Evolutionary conservation across 768 basidiomycete genomes (phyloP).

Genomic region (Floccularia luteovirens): DNA sequence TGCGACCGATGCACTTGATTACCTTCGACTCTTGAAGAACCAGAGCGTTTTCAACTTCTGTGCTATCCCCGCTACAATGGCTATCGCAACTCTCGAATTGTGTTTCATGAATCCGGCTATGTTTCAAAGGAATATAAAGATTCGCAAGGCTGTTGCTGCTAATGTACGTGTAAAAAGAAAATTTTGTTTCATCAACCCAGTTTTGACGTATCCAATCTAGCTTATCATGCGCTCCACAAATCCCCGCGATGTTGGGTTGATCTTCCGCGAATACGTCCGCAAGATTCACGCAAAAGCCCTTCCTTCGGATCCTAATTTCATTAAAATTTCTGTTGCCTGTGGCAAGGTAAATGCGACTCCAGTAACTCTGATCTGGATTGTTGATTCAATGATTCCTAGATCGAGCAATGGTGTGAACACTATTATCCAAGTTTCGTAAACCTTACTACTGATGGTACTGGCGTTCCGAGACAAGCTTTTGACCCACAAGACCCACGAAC

Average conservation of each 20-base stretch:
- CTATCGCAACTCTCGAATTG: slow-evolving; percentile 84
- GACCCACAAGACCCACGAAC: slow-evolving; percentile 52
- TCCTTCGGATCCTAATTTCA: slow-evolving; percentile 81
- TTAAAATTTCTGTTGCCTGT: slow-evolving; percentile 76
- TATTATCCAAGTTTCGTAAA: slow-evolving; percentile 89
- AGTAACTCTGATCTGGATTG: slow-evolving; percentile 1
- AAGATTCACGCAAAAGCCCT: slow-evolving; percentile 76
- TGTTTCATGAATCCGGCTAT: slow-evolving; percentile 92
- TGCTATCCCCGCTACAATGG: slow-evolving; percentile 92
- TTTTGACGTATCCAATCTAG: slow-evolving; percentile 26
- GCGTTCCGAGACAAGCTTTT: slow-evolving; percentile 19
- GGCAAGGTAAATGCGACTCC: slow-evolving; percentile 51
- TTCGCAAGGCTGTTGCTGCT: slow-evolving; percentile 87
- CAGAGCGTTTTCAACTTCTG: slow-evolving; percentile 95
- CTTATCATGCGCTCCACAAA: slow-evolving; percentile 91
- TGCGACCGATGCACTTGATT: slow-evolving; percentile 81
- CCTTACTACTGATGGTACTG: slow-evolving; percentile 15
- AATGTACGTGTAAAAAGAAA: slow-evolving; percentile 35
- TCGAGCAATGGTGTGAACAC: slow-evolving; percentile 92
- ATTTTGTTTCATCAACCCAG: neutral
- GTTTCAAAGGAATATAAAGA: slow-evolving; percentile 88
- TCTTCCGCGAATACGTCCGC: slow-evolving; percentile 79
- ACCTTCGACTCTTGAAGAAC: slow-evolving; percentile 78
- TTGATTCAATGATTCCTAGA: slow-evolving; percentile 24
- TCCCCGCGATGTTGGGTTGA: slow-evolving; percentile 81